Evolutionary conservation across 192 early-diverging fungal species (phyloP), one percentile per base, ranked within the genome.

Genomic region (Umbelopsis ramanniana): DNA sequence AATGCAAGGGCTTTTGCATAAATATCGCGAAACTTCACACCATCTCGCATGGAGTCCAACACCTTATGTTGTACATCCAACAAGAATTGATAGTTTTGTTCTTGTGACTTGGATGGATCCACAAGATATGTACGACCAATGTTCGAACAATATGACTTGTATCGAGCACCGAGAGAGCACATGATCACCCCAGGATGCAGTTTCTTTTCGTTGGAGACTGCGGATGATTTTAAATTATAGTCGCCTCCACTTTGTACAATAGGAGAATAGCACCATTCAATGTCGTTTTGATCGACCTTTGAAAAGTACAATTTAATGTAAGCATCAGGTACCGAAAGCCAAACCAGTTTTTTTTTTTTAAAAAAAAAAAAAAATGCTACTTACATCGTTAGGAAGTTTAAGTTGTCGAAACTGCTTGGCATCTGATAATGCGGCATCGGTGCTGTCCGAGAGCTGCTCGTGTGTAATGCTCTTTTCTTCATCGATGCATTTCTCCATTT

Each of bases 231-330:
- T 67, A 99, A 83, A 71, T 97, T 91, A 79, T 96, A 99, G 43
- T 88, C 84, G 46, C 97, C 97, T 68, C 98, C 98, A 83, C 94
- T 96, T 82, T 98, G 97, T 72, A 99, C 91, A 66, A 97, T 94
- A 9, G 98, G 98, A 9, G 89, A 82, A 50, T 96, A 94, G 73
- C 95, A 94, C 93, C 93, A 95, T 53, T 99, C 98, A 11, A 89
- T 81, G 68, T 87, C 83, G 19, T 90, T 91, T 40, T 86, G 79
- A n/a, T 88, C 82, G 21, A 85, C 74, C 86, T 88, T 17, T 52
- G 0, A 19, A 40, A n/a, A 9, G 21, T 43, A 40, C 21, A 21
- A 66, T 21, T 57, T 14, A 11, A n/a, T 69, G 48, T 33, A 4
- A 72, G 21, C 66, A 26, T 35, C 38, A 38, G 29, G 3, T 29